Percentiles rank a stretch among this genome's conserved stretches.
phyloP scores from a whole-genome alignment of 768 basidiomycete genomes.

The Naganishia randhawae region DNA sequence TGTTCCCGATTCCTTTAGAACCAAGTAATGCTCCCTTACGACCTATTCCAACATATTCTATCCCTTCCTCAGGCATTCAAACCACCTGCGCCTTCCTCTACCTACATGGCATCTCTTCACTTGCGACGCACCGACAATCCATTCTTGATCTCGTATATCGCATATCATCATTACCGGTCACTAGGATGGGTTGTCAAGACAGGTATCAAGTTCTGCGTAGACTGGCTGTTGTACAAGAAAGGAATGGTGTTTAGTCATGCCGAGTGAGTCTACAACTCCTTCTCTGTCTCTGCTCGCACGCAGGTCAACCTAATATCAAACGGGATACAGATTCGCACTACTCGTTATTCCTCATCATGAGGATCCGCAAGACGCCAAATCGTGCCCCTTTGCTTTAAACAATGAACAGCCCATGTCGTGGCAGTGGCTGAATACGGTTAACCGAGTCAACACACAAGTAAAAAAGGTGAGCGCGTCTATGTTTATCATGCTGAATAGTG shows the following conservation, averaged over 20 bases:
- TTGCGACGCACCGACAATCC: slow-evolving; percentile 70
- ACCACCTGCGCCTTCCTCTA: slow-evolving; percentile 33
- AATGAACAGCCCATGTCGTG: slow-evolving; percentile 71
- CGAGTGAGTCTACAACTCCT: slow-evolving; percentile 63
- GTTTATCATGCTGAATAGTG: not conserved
- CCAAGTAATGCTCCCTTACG: slow-evolving; percentile 6
- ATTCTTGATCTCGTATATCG: slow-evolving; percentile 81
- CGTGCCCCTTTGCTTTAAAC: slow-evolving; percentile 63
- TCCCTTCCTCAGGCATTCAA: slow-evolving; percentile 48
- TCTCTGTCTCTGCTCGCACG: not conserved
- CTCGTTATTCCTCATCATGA: slow-evolving; percentile 88
- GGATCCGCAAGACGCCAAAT: slow-evolving; percentile 66
- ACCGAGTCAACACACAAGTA: slow-evolving; percentile 92
- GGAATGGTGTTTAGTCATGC: slow-evolving; percentile 95
- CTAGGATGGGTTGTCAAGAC: slow-evolving; percentile 95
- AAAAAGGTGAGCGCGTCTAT: slow-evolving; percentile 67
- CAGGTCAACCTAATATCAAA: not conserved
- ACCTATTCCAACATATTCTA: slow-evolving; percentile 21
- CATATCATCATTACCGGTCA: slow-evolving; percentile 91
- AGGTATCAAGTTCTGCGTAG: slow-evolving; percentile 95
- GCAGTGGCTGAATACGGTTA: slow-evolving; percentile 96
- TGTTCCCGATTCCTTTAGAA: slow-evolving; percentile 59
- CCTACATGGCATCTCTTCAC: slow-evolving; percentile 45
- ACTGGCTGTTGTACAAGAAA: slow-evolving; percentile 87
- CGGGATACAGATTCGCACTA: slow-evolving; percentile 68